Conservation (phyloP, 148 eudicot species). For the Rhododendron ferrugineum region DNA sequence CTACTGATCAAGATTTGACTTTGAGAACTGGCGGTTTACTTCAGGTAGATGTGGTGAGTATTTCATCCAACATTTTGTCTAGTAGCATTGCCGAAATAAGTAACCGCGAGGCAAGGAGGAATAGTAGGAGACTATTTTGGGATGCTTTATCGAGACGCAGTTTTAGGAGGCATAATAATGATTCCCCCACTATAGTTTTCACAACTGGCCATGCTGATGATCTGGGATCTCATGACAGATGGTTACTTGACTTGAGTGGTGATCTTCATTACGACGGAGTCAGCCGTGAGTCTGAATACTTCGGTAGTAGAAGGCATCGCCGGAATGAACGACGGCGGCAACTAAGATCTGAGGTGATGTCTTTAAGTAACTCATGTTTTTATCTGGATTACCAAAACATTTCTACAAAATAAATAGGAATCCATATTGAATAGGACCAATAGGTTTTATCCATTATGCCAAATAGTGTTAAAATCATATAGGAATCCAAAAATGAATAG, state of each 20-base stretch:
- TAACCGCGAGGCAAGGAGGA: slow-evolving; percentile 59
- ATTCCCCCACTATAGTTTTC: slow-evolving; percentile 48
- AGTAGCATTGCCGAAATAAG: slow-evolving; percentile 38
- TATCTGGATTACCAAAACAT: neutral
- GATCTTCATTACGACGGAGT: slow-evolving; percentile 28
- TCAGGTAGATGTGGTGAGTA: slow-evolving; percentile 57
- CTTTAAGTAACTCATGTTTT: neutral
- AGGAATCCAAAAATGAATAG: neutral
- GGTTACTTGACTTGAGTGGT: slow-evolving; percentile 35
- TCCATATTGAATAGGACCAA: neutral
- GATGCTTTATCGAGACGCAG: slow-evolving; percentile 67
- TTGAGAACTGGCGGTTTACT: slow-evolving; percentile 28
- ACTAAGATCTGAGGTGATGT: slow-evolving; percentile 31
- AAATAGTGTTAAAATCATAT: neutral
- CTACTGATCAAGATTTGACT: slow-evolving; percentile 17
- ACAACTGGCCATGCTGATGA: slow-evolving; percentile 50
- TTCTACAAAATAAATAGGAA: neutral
- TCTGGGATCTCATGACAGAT: slow-evolving; percentile 48
- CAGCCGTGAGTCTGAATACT: slow-evolving; percentile 17
- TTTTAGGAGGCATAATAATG: slow-evolving; percentile 47
- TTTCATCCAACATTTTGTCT: slow-evolving; percentile 42
- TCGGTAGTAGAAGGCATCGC: slow-evolving; percentile 19
- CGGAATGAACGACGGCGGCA: slow-evolving; percentile 32
- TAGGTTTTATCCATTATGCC: neutral
- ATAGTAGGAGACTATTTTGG: slow-evolving; percentile 63